These are phyloP conservation scores for Aspergillus conjunctus DNA, from an alignment of 495 filamentous ascomycete species.

Conservation along the genomic window DNA sequence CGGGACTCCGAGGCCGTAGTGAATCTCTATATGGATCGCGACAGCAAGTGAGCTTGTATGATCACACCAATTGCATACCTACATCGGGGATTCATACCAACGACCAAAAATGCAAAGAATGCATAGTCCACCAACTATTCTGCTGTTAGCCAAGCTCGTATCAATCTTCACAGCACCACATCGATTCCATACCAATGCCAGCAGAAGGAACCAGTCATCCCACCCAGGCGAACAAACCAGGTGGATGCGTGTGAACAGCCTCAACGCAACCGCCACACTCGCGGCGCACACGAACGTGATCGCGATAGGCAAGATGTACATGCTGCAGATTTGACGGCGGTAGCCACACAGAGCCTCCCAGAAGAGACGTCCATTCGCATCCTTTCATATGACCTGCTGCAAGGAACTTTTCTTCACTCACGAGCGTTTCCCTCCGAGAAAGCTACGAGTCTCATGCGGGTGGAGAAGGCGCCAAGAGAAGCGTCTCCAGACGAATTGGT, in stretches of 20 bases:
- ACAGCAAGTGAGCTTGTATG: not conserved
- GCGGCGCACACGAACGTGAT: constrained; percentile 32
- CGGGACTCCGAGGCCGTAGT: constrained; percentile 22
- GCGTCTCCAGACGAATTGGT: not conserved
- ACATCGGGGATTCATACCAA: constrained; percentile 30
- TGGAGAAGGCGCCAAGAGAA: not conserved
- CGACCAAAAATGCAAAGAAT: constrained; percentile 32
- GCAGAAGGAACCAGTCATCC: constrained; percentile 39
- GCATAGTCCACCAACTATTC: constrained; percentile 25
- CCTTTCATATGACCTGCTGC: no score
- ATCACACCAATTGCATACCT: not conserved
- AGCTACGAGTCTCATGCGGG: no score
- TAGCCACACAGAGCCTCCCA: no score
- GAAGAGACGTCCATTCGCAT: no score
- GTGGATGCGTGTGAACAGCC: constrained; percentile 36
- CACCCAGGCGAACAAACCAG: constrained; percentile 36
- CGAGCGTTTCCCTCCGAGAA: no score
- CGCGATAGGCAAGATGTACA: constrained; percentile 27
- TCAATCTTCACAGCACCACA: not conserved
- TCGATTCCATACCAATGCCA: constrained; percentile 34
- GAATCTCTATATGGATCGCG: constrained; percentile 17
- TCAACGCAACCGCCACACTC: constrained; percentile 32
- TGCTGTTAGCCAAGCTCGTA: not conserved
- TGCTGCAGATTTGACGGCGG: constrained; percentile 9
- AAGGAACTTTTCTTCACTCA: no score